Percentiles rank a stretch among this genome's conserved stretches.
phyloP scores from a whole-genome alignment of 2,329 filamentous ascomycete species.

The Fusarium decemcellulare region DNA sequence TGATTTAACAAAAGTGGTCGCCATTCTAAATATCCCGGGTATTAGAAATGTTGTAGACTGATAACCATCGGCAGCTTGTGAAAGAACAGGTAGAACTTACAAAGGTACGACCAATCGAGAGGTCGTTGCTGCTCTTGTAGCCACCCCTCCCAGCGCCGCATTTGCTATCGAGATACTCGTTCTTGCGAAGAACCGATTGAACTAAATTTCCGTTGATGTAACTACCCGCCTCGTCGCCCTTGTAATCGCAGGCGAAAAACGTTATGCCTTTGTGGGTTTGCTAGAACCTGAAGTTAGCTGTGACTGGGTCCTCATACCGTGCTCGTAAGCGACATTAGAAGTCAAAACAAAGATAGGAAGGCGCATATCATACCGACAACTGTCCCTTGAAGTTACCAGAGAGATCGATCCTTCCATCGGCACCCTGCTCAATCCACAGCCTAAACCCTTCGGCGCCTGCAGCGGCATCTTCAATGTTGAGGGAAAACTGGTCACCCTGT shows the following conservation, averaged over 20 bases:
- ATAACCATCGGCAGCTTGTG: background rate
- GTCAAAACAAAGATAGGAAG: too few species aligned
- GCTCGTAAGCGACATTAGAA: background rate
- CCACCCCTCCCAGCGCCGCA: constrained; percentile 1
- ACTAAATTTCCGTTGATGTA: constrained; percentile 9
- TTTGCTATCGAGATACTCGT: constrained; percentile 1
- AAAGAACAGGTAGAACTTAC: background rate
- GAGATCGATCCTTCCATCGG: background rate
- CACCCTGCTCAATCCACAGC: background rate
- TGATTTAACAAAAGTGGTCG: constrained; percentile 5
- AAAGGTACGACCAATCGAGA: constrained; percentile 9
- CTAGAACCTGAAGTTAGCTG: background rate
- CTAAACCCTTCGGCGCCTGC: background rate
- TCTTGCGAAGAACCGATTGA: background rate
- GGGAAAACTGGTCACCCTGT: background rate
- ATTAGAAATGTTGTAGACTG: background rate
- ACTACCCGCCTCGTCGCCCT: background rate
- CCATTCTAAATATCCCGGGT: background rate
- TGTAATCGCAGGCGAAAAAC: constrained; percentile 10
- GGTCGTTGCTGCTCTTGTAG: constrained; percentile 8
- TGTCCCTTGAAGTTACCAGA: constrained; percentile 16
- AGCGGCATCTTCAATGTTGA: background rate
- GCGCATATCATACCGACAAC: constrained; percentile 4
- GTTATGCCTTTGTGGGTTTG: background rate
- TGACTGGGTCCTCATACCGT: background rate